Conservation (phyloP, 176 grass and related monocot species). For the Triticum urartu region DNA sequence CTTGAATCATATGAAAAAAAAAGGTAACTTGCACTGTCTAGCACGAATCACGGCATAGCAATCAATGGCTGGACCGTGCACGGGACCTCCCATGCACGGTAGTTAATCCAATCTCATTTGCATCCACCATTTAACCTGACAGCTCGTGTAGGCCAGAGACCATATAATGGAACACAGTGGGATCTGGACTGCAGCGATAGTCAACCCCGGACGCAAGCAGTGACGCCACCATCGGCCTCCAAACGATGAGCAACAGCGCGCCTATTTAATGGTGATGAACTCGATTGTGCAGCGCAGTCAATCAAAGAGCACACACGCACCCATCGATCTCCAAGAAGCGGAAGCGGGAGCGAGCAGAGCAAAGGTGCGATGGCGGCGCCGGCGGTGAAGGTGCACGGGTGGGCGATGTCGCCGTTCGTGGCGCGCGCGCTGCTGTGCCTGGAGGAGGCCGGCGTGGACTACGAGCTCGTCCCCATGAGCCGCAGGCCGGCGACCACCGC, state of each 20-base stretch:
- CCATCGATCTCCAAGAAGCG: no score
- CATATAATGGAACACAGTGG: not conserved
- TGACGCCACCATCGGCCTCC: not conserved
- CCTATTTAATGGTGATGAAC: not conserved
- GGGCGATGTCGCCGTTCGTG: slow-evolving; percentile 22
- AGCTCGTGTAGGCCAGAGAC: not conserved
- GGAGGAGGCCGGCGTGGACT: slow-evolving; percentile 42
- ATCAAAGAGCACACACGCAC: not conserved
- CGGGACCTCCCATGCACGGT: no score
- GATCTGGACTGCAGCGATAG: not conserved
- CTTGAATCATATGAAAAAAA: no score
- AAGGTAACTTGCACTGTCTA: no score
- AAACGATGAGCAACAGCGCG: no score
- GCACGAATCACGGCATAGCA: no score
- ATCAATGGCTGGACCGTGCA: no score
- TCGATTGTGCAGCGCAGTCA: not conserved
- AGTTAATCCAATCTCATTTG: no score
- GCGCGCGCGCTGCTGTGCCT: slow-evolving; percentile 43
- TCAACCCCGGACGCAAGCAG: not conserved
- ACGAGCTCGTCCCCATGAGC: not conserved
- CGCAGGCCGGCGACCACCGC: not conserved
- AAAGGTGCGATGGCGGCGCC: not conserved
- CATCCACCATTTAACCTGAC: not conserved
- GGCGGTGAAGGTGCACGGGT: not conserved
- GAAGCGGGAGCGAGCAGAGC: not conserved